Evolutionary conservation across 768 basidiomycete genomes (phyloP).

Genomic region (Tylopilus rubrobrunneus): DNA sequence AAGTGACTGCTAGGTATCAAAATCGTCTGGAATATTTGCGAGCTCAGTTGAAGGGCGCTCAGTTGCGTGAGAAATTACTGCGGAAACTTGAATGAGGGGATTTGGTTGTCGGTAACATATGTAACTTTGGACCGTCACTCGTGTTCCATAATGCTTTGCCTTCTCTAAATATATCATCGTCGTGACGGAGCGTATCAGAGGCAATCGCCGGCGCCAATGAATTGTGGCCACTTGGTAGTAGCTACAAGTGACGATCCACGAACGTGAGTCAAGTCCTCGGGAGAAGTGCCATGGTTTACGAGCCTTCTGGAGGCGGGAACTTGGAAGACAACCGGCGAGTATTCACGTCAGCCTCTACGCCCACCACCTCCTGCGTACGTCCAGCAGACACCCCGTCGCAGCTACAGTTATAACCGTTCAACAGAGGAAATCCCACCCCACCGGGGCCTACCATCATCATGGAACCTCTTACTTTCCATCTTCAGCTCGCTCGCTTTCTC

Average conservation of each 20-base stretch:
- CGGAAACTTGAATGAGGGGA: constrained; percentile 44
- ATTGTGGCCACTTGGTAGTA: neutral
- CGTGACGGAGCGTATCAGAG: neutral
- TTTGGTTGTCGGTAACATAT: neutral
- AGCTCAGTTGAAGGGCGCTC: constrained; percentile 79
- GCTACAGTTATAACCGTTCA: constrained; percentile 59
- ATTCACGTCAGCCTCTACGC: constrained; percentile 36
- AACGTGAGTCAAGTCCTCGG: too few species aligned
- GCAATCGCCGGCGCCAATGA: neutral
- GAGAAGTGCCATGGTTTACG: constrained; percentile 10
- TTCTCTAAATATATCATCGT: constrained; percentile 12
- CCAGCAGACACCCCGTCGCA: constrained; percentile 38
- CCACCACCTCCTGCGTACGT: constrained; percentile 37
- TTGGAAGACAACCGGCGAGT: constrained; percentile 26
- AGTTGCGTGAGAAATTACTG: constrained; percentile 77
- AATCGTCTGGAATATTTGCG: constrained; percentile 74
- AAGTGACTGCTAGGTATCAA: constrained; percentile 70
- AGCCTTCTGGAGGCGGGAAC: constrained; percentile 16
- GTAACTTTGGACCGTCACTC: constrained; percentile 3
- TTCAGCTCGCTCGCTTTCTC: constrained; percentile 39
- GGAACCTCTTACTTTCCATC: constrained; percentile 64
- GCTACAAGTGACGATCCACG: too few species aligned
- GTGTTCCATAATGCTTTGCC: constrained; percentile 17
- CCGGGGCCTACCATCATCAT: constrained; percentile 47
- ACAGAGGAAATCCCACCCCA: constrained; percentile 46